Conservation (phyloP, 2,329 filamentous ascomycete species). For the Epichloe uncinata region DNA sequence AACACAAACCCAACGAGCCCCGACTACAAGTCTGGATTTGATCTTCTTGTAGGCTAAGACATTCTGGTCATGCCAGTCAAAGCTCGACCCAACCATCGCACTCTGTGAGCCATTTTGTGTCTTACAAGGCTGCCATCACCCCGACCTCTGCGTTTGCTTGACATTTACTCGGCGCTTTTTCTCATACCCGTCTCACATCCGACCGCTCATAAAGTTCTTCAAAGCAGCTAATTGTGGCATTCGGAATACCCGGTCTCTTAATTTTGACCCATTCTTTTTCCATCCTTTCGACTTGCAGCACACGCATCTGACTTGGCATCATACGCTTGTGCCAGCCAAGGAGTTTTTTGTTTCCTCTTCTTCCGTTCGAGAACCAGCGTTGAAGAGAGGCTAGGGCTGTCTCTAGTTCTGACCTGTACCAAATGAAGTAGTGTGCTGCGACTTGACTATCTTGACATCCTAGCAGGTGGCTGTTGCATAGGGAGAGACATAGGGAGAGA, state of each 20-base stretch:
- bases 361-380: too few species aligned
- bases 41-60: constrained; percentile 24
- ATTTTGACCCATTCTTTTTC: not conserved
- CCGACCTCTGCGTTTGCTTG: not conserved
- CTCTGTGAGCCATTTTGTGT: not conserved
- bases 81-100: not conserved
- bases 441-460: not conserved
- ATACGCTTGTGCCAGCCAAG: not conserved
- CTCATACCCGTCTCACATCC: not conserved
- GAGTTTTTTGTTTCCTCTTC: not conserved
- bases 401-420: not conserved
- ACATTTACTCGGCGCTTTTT: not conserved
- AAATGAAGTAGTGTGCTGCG: constrained; percentile 8
- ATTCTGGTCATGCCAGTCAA: not conserved
- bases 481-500: too few species aligned
- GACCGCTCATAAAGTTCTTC: too few species aligned
- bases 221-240: too few species aligned
- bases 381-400: not conserved
- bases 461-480: not conserved
- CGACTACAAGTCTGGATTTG: constrained; percentile 26
- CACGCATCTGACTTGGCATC: not conserved
- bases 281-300: not conserved
- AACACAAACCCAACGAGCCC: constrained; percentile 37
- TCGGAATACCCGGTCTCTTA: not conserved
- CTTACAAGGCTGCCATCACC: too few species aligned